Evolutionary conservation across 2,329 filamentous ascomycete genomes (phyloP).

Genomic region (Paecilomyces sp.): DNA sequence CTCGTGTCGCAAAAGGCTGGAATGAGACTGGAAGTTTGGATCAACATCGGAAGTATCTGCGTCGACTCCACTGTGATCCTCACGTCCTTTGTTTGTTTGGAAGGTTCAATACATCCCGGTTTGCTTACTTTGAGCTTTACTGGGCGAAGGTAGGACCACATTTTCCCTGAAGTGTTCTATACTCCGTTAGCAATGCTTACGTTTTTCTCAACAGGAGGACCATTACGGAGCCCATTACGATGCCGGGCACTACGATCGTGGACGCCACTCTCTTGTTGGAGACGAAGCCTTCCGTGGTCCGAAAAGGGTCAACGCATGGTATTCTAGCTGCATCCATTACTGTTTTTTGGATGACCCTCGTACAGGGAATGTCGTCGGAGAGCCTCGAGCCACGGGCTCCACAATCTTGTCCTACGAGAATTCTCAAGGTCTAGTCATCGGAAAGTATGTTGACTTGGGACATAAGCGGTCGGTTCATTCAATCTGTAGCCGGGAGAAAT

Average conservation of each 20-base stretch:
- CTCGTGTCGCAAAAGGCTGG: slow-evolving; percentile 8
- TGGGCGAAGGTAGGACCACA: slow-evolving; percentile 7
- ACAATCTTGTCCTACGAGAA: slow-evolving; percentile 69
- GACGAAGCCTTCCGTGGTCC: slow-evolving; percentile 43
- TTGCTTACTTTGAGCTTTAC: slow-evolving; percentile 6
- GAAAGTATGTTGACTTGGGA: slow-evolving; percentile 65
- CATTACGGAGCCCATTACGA: slow-evolving; percentile 54
- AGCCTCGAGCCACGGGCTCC: slow-evolving; percentile 64
- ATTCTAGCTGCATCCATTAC: slow-evolving; percentile 52
- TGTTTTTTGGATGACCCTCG: slow-evolving; percentile 53
- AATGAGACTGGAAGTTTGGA: slow-evolving; percentile 9
- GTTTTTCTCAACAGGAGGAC: slow-evolving; percentile 42
- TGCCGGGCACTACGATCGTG: slow-evolving; percentile 51
- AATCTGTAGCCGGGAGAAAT: slow-evolving; percentile 55
- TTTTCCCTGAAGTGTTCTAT: not conserved
- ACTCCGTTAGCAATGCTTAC: not conserved
- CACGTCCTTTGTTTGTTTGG: slow-evolving; percentile 7
- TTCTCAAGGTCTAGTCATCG: slow-evolving; percentile 63
- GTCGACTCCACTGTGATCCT: slow-evolving; percentile 6
- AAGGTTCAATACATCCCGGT: slow-evolving; percentile 4
- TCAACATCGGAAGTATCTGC: slow-evolving; percentile 8
- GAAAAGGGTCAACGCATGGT: slow-evolving; percentile 52
- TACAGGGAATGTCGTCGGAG: slow-evolving; percentile 48
- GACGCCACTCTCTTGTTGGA: slow-evolving; percentile 43
- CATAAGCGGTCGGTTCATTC: slow-evolving; percentile 54